phyloP scores from a whole-genome alignment of 371 early-diverging fungal genomes.

The Synchytrium microbalum region DNA sequence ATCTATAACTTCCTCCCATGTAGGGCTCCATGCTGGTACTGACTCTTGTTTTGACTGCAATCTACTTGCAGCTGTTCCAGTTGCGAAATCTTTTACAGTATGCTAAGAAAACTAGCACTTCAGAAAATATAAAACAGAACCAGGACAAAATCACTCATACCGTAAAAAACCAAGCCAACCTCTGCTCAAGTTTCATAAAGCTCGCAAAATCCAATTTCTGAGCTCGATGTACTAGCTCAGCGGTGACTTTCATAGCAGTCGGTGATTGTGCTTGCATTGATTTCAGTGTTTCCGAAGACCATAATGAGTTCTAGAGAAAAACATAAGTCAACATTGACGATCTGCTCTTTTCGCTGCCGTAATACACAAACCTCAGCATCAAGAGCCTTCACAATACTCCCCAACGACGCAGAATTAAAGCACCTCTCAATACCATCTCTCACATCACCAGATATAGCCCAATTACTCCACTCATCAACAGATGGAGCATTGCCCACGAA shows the following conservation, averaged over 20 bases:
- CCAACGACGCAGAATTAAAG: slow-evolving; percentile 68
- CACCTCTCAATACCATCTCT: slow-evolving; percentile 73
- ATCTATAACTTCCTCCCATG: too few relatives aligned
- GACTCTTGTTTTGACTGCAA: too few relatives aligned
- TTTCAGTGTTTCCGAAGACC: not conserved
- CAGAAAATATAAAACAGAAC: not conserved
- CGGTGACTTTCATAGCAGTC: not conserved
- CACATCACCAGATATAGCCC: slow-evolving; percentile 54
- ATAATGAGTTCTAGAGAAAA: not conserved
- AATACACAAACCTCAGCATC: slow-evolving; percentile 36
- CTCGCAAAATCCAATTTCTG: not conserved
- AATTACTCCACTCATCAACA: slow-evolving; percentile 23
- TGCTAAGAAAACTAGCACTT: not conserved
- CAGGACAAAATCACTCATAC: not conserved
- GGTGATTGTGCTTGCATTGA: not conserved
- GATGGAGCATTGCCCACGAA: slow-evolving; percentile 47
- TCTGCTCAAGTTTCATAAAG: not conserved
- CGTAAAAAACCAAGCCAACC: slow-evolving; percentile 31
- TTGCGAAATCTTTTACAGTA: not conserved
- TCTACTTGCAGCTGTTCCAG: too few relatives aligned
- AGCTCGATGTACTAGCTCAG: not conserved
- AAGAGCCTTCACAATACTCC: slow-evolving; percentile 72
- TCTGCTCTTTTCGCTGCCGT: too few relatives aligned
- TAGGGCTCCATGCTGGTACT: not conserved
- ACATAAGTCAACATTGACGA: too few relatives aligned